Conservation (phyloP, 176 grass and related monocot genomes). For the Alloteropsis semialata region DNA sequence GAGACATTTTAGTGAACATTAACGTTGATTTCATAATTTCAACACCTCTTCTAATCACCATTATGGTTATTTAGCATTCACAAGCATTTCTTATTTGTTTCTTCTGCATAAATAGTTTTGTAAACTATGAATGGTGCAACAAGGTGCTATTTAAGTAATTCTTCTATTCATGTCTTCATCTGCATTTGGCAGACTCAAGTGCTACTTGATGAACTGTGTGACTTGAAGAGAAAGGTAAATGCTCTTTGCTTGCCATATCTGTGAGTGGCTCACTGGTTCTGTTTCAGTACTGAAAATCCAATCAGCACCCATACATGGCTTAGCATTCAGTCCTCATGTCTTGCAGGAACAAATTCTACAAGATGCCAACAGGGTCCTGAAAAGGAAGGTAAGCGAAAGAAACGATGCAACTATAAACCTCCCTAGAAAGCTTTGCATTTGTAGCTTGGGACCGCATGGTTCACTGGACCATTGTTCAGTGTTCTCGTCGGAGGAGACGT, state of each 20-base stretch:
- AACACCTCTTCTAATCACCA: not conserved
- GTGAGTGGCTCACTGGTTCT: not conserved
- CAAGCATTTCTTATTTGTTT: not conserved
- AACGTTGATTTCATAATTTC: not conserved
- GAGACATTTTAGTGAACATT: not conserved
- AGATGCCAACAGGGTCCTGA: constrained; percentile 60
- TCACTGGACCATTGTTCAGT: constrained; percentile 5
- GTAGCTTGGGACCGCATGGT: constrained; percentile 25
- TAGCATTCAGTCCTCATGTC: not conserved
- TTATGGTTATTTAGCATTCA: not conserved
- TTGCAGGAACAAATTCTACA: constrained; percentile 63
- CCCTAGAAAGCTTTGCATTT: not conserved
- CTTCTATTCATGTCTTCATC: not conserved
- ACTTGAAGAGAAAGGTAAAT: constrained; percentile 66
- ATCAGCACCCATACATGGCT: not conserved
- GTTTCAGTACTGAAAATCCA: not conserved
- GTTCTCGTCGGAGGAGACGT: not conserved
- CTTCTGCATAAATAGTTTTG: not conserved
- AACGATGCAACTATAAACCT: not conserved
- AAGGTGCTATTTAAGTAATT: constrained; percentile 8
- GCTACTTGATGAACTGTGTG: constrained; percentile 58
- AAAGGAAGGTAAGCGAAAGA: constrained; percentile 71
- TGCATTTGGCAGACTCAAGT: constrained; percentile 54
- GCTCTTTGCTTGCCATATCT: not conserved
- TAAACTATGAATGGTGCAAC: not conserved